A percentile compares a stretch with the other conserved stretches of the same genome.
Conservation (phyloP, 768 basidiomycete species). For the Lepiota venenata region DNA sequence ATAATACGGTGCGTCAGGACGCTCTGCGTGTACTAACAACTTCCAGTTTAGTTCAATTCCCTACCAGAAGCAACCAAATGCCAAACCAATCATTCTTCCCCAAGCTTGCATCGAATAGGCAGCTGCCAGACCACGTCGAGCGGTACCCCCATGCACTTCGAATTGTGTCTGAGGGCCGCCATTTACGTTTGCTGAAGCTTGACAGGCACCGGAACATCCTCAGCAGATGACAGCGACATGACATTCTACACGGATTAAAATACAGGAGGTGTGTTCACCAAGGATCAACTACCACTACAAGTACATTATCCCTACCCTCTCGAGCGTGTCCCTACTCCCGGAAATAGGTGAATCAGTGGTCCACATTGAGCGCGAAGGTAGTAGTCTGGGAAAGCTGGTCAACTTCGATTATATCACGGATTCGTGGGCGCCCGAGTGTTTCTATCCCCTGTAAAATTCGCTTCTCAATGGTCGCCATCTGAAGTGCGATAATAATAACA, state of each 20-base stretch:
- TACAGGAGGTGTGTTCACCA: slow-evolving; percentile 24
- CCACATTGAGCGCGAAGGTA: slow-evolving; percentile 27
- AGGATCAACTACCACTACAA: slow-evolving; percentile 21
- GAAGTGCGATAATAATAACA: slow-evolving; percentile 3
- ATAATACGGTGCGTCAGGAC: slow-evolving; percentile 19
- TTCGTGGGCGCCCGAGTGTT: slow-evolving; percentile 31
- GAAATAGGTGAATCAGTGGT: slow-evolving; percentile 29
- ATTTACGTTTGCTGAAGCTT: slow-evolving; percentile 40
- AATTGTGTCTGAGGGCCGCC: slow-evolving; percentile 30
- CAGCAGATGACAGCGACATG: slow-evolving; percentile 30
- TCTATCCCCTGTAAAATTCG: not conserved
- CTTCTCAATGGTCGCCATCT: not conserved
- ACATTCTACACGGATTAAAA: slow-evolving; percentile 34
- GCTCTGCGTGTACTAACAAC: slow-evolving; percentile 2
- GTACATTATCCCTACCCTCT: slow-evolving; percentile 34
- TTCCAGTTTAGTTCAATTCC: slow-evolving; percentile 4
- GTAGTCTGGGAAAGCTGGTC: slow-evolving; percentile 24
- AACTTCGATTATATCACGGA: slow-evolving; percentile 41
- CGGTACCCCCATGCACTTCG: not conserved
- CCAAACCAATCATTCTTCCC: slow-evolving; percentile 5
- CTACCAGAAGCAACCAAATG: not conserved
- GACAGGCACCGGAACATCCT: slow-evolving; percentile 19
- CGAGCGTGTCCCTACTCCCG: slow-evolving; percentile 22
- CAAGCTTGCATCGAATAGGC: not conserved
- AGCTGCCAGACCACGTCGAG: not conserved